Evolutionary conservation across 2,329 filamentous ascomycete species (phyloP), one percentile per base, ranked within the genome.

Genomic region (Fusarium solani-melongenae): DNA sequence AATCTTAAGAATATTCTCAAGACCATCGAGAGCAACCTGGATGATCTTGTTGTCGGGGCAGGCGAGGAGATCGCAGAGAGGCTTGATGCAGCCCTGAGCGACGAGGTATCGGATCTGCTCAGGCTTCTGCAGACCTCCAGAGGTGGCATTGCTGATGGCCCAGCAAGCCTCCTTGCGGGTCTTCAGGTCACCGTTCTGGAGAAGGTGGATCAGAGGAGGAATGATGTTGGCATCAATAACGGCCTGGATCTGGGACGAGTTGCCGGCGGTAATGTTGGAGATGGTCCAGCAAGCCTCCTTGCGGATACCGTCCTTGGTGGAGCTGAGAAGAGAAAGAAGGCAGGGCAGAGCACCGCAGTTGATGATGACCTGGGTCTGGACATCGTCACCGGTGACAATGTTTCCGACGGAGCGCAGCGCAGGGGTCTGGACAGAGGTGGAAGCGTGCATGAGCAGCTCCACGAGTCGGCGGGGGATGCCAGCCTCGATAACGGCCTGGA

Each of bases 41-140:
- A 99, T 99, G 82, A 99, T 99, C 91, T 99, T 99, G 88, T 99
- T 99, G 85, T 99, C 96, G 33, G 97, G 97, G 88, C 96, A 99
- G 41, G 91, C 92, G 66, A 99, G 91, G 29, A 99, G 91, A 80
- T 99, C 96, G 83, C 96, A 99, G 36, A 99, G 89, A 5, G 96
- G 96, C 86, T 96, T 97, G 86, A 99, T 98, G 88, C 95, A 98
- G 74, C 96, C 96, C 85, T 96, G 94, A 38, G 91, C 86, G 34
- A 99, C 96, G 49, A 99, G 89, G 83, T 98, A 98, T 77, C 96
- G 92, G 79, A 99, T 99, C 87, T 99, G 96, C 68, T 98, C 96
- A 2, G 96, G 96, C 89, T 98, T 99, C 86, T 99, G 96, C 34
- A 99, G 92, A 81, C 96, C 96, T 78, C 96, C 96, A 15, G 95